Conservation (phyloP, 164 flowering plant species). For the Vitis amurensis region DNA sequence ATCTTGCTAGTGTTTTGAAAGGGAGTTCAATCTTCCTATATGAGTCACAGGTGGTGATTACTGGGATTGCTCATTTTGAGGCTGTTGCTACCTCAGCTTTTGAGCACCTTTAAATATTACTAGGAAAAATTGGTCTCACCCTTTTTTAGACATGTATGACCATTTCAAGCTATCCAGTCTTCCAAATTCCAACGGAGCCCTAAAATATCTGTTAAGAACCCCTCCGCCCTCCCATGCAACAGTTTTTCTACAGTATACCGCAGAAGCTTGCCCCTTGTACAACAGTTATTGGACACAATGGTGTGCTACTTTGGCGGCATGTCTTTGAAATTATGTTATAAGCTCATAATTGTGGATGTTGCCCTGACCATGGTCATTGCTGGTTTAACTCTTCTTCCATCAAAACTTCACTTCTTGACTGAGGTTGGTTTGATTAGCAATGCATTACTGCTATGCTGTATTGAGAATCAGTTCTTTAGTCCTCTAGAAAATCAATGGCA, state of each 20-base stretch:
- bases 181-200: constrained; percentile 87
- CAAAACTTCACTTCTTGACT: too few relatives aligned
- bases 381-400: too few relatives aligned
- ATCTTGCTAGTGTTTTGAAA: constrained; percentile 52
- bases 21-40: constrained; percentile 68
- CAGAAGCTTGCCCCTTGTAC: too few relatives aligned
- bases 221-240: constrained; percentile 87
- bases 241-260: constrained; percentile 17
- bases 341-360: too few relatives aligned
- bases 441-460: too few relatives aligned
- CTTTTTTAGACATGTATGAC: constrained; percentile 92
- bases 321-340: too few relatives aligned
- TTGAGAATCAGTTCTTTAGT: neutral
- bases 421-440: too few relatives aligned
- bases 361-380: too few relatives aligned
- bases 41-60: constrained; percentile 87
- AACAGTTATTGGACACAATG: too few relatives aligned
- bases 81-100: constrained; percentile 90
- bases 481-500: constrained; percentile 35
- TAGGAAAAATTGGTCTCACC: constrained; percentile 72
- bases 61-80: constrained; percentile 94
- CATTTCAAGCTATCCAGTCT: constrained; percentile 93
- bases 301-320: too few relatives aligned
- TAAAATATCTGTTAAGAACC: constrained; percentile 77
- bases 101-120: constrained; percentile 78